Evolutionary conservation across 441 rosid species (phyloP).

Genomic region (Erysimum cheiri): DNA sequence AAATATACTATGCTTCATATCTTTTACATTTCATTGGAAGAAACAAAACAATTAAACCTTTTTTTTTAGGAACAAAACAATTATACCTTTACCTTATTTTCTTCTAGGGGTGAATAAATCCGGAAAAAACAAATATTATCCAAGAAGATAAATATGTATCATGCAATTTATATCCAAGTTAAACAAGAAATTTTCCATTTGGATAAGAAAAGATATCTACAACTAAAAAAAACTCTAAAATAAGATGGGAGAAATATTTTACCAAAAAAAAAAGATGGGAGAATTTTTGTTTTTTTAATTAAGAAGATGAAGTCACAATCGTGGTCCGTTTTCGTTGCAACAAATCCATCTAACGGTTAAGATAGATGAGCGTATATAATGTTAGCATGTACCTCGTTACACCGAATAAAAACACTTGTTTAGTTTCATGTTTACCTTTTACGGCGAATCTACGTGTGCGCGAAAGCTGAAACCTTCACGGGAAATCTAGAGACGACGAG

Average conservation of each 20-base stretch:
- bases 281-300: neutral
- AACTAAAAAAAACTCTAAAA: neutral
- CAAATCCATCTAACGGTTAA: slow-evolving; percentile 31
- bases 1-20: no score
- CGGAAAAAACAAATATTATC: neutral
- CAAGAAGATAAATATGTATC: neutral
- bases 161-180: neutral
- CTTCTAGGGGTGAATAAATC: neutral
- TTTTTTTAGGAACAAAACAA: no score
- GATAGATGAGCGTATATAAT: neutral
- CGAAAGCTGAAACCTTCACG: slow-evolving; percentile 37
- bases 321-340: neutral
- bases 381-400: neutral
- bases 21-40: neutral
- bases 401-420: neutral
- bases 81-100: neutral
- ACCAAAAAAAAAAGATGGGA: neutral
- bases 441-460: slow-evolving; percentile 45
- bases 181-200: neutral
- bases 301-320: neutral
- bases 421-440: slow-evolving; percentile 34
- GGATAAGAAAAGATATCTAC: neutral
- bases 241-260: slow-evolving; percentile 1
- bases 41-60: neutral
- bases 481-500: slow-evolving; percentile 39